A percentile compares a stretch with the other conserved stretches of the same genome.
These are phyloP conservation scores for Macadamia tetraphylla DNA, from an alignment of 164 flowering plant genomes.

Conservation along the genomic window DNA sequence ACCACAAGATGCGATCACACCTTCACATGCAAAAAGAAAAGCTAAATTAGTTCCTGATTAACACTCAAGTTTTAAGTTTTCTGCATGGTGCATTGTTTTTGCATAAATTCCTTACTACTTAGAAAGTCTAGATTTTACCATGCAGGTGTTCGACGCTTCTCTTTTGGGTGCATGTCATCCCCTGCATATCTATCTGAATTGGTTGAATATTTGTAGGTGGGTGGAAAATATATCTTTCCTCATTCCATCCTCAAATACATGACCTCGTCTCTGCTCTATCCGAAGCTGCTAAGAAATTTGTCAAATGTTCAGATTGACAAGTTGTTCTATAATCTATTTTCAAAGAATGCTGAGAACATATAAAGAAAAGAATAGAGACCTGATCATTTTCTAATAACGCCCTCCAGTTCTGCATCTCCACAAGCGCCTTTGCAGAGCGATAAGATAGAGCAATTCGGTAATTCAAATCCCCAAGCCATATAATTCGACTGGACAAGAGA, in stretches of 20 bases:
- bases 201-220: slow-evolving; percentile 89
- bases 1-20: slow-evolving; percentile 93
- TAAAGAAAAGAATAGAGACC: slow-evolving; percentile 23
- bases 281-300: slow-evolving; percentile 47
- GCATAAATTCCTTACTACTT: background rate
- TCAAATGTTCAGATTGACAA: slow-evolving; percentile 13
- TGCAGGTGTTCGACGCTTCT: slow-evolving; percentile 93
- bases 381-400: slow-evolving; percentile 89
- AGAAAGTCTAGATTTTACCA: slow-evolving; percentile 42
- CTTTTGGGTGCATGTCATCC: slow-evolving; percentile 77
- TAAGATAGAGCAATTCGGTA: slow-evolving; percentile 89
- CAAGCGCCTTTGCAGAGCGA: slow-evolving; percentile 88
- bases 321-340: background rate
- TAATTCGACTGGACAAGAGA: slow-evolving; percentile 61
- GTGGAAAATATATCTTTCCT: slow-evolving; percentile 84
- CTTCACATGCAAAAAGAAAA: slow-evolving; percentile 28
- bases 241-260: slow-evolving; percentile 75
- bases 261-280: slow-evolving; percentile 67
- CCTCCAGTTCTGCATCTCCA: slow-evolving; percentile 94
- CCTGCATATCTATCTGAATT: slow-evolving; percentile 95
- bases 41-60: slow-evolving; percentile 1
- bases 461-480: slow-evolving; percentile 98
- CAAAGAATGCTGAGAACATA: background rate
- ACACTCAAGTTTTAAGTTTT: background rate
- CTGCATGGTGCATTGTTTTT: background rate